phyloP scores from a whole-genome alignment of 2,329 filamentous ascomycete genomes.

The Hypoxylon sp. region DNA sequence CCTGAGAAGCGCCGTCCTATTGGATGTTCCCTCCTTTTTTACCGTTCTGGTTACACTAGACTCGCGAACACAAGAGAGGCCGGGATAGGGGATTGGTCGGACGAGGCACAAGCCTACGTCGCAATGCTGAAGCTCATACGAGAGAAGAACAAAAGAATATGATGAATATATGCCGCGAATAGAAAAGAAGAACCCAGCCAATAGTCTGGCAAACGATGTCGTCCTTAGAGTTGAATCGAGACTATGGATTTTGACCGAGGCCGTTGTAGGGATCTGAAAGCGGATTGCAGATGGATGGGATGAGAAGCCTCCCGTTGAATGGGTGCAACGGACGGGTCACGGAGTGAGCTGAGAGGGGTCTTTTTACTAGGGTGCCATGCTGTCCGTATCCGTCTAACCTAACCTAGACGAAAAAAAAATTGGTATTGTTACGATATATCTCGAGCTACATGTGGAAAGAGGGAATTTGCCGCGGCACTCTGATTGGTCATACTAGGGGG shows the following conservation, averaged over 20 bases:
- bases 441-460: slow-evolving; percentile 6
- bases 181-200: slow-evolving; percentile 27
- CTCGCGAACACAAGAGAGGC: slow-evolving; percentile 24
- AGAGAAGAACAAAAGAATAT: slow-evolving; percentile 10
- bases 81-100: slow-evolving; percentile 28
- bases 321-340: slow-evolving; percentile 36
- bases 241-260: slow-evolving; percentile 33
- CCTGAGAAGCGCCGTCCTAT: slow-evolving; percentile 33
- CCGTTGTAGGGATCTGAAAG: slow-evolving; percentile 28
- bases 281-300: slow-evolving; percentile 30
- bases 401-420: slow-evolving; percentile 1
- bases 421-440: slow-evolving; percentile 5
- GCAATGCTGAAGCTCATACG: slow-evolving; percentile 25
- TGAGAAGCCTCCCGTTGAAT: slow-evolving; percentile 25
- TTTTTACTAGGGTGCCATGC: slow-evolving; percentile 18
- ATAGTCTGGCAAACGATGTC: slow-evolving; percentile 15
- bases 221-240: slow-evolving; percentile 22
- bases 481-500: slow-evolving; percentile 3
- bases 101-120: slow-evolving; percentile 38
- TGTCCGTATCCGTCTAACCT: slow-evolving; percentile 20
- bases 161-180: slow-evolving; percentile 35
- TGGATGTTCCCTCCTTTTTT: slow-evolving; percentile 39
- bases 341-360: slow-evolving; percentile 41
- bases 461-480: slow-evolving; percentile 16
- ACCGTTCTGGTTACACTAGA: slow-evolving; percentile 35